A percentile compares a stretch with the other conserved stretches of the same genome.
Evolutionary conservation across 2,329 filamentous ascomycete species (phyloP).

Genomic region (Alternaria tenuissima): DNA sequence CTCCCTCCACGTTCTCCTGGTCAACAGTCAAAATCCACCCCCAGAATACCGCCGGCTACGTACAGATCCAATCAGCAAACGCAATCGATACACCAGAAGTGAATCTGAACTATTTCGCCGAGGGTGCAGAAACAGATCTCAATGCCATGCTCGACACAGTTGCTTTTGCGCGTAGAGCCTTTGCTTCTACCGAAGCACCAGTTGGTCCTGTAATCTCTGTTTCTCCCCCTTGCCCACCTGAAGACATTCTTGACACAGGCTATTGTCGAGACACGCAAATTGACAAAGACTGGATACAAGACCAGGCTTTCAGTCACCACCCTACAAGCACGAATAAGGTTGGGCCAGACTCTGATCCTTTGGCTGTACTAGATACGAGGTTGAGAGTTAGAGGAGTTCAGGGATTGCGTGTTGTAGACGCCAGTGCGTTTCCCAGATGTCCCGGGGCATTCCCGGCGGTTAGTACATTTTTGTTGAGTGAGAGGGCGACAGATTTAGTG

Average conservation of each 20-base stretch:
- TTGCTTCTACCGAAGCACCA: conserved; percentile 62
- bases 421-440: conserved; percentile 32
- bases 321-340: conserved; percentile 31
- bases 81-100: conserved; percentile 69
- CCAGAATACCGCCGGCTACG: conserved; percentile 66
- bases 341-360: conserved; percentile 34
- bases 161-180: conserved; percentile 65
- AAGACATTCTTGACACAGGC: conserved; percentile 36
- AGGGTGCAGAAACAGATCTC: conserved; percentile 62
- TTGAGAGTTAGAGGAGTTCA: conserved; percentile 56
- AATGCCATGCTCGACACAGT: conserved; percentile 62
- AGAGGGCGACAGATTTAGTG: conserved; percentile 30
- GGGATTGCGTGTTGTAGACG: conserved; percentile 57
- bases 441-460: conserved; percentile 63
- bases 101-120: conserved; percentile 38
- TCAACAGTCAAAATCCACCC: conserved; percentile 68
- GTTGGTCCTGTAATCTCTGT: conserved; percentile 41
- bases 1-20: conserved; percentile 48
- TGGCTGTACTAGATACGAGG: conserved; percentile 47
- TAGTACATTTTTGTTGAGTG: conserved; percentile 54
- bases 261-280: conserved; percentile 24
- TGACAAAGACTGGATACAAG: conserved; percentile 31
- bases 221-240: conserved; percentile 51
- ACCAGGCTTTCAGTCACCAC: conserved; percentile 32
- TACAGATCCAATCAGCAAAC: conserved; percentile 66